phyloP scores from a whole-genome alignment of 2,329 filamentous ascomycete genomes.

The Aureobasidium subglaciale region DNA sequence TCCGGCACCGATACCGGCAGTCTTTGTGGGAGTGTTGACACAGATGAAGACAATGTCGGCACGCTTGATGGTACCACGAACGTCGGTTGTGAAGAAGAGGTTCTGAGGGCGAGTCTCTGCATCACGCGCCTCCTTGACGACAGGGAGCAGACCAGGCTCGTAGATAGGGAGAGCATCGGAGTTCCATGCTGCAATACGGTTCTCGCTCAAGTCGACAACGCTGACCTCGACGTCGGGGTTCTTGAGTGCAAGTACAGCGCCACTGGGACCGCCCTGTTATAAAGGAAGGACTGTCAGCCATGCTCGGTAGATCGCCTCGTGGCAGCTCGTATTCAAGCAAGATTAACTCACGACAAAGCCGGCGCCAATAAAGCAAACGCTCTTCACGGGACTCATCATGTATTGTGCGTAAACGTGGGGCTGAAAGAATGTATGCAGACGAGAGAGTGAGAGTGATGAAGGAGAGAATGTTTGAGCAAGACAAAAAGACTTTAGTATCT shows the following conservation, averaged over 20 bases:
- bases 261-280: conserved; percentile 54
- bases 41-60: conserved; percentile 69
- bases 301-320: neutral
- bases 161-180: conserved; percentile 67
- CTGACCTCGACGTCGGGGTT: conserved; percentile 65
- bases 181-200: conserved; percentile 65
- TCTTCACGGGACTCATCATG: conserved; percentile 9
- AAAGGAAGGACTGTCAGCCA: neutral
- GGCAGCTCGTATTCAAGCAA: conserved; percentile 4
- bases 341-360: conserved; percentile 17
- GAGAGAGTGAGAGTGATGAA: neutral
- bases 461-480: neutral
- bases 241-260: conserved; percentile 65
- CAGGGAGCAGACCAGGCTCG: conserved; percentile 63
- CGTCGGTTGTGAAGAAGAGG: conserved; percentile 65
- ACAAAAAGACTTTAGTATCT: neutral
- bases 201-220: conserved; percentile 64
- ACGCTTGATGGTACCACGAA: conserved; percentile 53
- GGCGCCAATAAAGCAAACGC: conserved; percentile 17
- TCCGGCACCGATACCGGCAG: conserved; percentile 60
- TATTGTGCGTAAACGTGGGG: neutral
- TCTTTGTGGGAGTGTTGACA: conserved; percentile 75
- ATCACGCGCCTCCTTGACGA: conserved; percentile 57
- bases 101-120: conserved; percentile 49
- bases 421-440: neutral